Evolutionary conservation across 257 asterid species (phyloP).

Genomic region (Handroanthus guayacan): DNA sequence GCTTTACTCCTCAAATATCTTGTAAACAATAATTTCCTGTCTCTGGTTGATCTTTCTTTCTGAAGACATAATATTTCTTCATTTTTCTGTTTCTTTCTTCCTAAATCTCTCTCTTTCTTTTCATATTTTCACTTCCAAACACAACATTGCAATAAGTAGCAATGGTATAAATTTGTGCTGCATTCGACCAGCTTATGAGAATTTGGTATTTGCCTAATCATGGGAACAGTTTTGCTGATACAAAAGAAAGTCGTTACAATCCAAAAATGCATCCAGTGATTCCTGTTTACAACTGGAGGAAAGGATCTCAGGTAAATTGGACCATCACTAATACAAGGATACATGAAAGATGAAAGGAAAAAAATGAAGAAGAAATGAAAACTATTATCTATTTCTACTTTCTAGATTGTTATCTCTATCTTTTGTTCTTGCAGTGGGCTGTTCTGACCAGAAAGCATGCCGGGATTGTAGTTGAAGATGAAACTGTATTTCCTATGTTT

Average conservation of each 20-base stretch:
- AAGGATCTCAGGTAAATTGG: constrained; percentile 91
- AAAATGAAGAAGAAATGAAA: background rate
- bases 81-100: constrained; percentile 10
- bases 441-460: constrained; percentile 95
- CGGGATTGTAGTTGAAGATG: constrained; percentile 74
- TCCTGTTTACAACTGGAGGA: constrained; percentile 87
- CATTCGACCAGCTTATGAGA: constrained; percentile 14
- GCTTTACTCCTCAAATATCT: constrained; percentile 1
- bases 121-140: constrained; percentile 15
- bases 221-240: constrained; percentile 87
- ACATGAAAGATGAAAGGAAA: constrained; percentile 26
- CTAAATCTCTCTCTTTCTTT: background rate
- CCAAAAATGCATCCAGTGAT: constrained; percentile 93
- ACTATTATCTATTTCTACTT: constrained; percentile 5
- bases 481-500: constrained; percentile 76
- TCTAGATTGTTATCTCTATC: constrained; percentile 26
- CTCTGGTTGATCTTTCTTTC: constrained; percentile 6
- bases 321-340: background rate
- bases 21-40: background rate
- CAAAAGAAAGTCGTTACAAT: constrained; percentile 90
- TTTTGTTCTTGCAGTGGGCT: constrained; percentile 81
- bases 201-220: constrained; percentile 28
- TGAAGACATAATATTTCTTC: background rate
- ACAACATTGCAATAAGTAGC: background rate
- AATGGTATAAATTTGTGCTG: background rate